Percentiles rank a stretch among this genome's conserved stretches.
Conservation (phyloP, 352 stramenopile genomes). For the Pythium sukuiense region DNA sequence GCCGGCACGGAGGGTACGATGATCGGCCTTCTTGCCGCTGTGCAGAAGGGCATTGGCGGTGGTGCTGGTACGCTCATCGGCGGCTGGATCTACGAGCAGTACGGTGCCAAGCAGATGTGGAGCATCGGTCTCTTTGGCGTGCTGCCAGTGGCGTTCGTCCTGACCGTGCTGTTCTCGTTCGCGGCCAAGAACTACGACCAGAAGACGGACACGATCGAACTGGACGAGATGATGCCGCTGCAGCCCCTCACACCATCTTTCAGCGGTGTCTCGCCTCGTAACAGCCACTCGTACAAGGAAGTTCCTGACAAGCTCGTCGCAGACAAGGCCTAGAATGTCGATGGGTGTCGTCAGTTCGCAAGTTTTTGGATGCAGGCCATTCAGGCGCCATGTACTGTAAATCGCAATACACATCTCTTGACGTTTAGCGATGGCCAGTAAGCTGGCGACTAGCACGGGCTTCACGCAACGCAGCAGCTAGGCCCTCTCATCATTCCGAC, state of each 20-base stretch:
- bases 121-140: conserved; percentile 46
- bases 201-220: conserved; percentile 11
- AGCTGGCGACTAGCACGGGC: no score
- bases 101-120: conserved; percentile 62
- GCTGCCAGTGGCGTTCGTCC: conserved; percentile 46
- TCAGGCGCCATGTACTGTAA: no score
- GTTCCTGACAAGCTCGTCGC: neutral
- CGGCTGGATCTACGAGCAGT: conserved; percentile 72
- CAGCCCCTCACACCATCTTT: conserved; percentile 26
- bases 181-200: conserved; percentile 28
- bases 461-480: no score
- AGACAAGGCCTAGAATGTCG: neutral
- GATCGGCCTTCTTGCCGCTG: conserved; percentile 61
- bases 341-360: no score
- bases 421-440: no score
- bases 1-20: conserved; percentile 68
- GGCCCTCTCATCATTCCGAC: no score
- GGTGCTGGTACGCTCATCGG: conserved; percentile 62
- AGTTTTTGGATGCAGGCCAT: no score
- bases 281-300: conserved; percentile 21
- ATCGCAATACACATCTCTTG: no score
- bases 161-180: conserved; percentile 47
- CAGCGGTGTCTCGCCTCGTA: conserved; percentile 11
- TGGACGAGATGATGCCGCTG: conserved; percentile 23
- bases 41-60: conserved; percentile 69